Evolutionary conservation across 192 early-diverging fungal genomes (phyloP).

Genomic region (Piromyces finnis): DNA sequence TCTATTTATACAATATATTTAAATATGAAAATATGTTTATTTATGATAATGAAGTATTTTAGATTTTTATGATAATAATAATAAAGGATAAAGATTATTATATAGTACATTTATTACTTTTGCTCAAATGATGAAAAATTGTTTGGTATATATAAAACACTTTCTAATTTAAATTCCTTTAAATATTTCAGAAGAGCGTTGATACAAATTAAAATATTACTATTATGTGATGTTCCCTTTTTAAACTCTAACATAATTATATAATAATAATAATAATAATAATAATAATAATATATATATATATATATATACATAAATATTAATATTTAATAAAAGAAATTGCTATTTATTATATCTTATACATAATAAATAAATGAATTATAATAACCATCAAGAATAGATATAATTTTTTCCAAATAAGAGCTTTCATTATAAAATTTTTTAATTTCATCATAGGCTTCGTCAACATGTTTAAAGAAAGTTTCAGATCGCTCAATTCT

Average conservation of each 20-base stretch:
- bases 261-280: neutral
- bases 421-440: neutral
- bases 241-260: neutral
- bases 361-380: no score
- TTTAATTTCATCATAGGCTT: neutral
- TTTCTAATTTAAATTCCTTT: slow-evolving; percentile 34
- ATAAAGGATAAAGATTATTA: neutral
- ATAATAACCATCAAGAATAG: neutral
- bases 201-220: slow-evolving; percentile 13
- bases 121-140: slow-evolving; percentile 31
- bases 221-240: neutral
- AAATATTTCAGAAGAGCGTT: slow-evolving; percentile 42
- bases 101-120: neutral
- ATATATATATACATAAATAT: no score
- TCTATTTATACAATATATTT: neutral
- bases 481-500: neutral
- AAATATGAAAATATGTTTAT: no score
- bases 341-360: no score
- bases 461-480: neutral
- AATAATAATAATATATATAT: neutral
- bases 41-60: no score
- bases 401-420: neutral
- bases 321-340: no score
- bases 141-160: slow-evolving; percentile 30
- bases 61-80: no score